Base-by-base conservation (phyloP, 345 rosid species). In the Raphanus sativus region DNA sequence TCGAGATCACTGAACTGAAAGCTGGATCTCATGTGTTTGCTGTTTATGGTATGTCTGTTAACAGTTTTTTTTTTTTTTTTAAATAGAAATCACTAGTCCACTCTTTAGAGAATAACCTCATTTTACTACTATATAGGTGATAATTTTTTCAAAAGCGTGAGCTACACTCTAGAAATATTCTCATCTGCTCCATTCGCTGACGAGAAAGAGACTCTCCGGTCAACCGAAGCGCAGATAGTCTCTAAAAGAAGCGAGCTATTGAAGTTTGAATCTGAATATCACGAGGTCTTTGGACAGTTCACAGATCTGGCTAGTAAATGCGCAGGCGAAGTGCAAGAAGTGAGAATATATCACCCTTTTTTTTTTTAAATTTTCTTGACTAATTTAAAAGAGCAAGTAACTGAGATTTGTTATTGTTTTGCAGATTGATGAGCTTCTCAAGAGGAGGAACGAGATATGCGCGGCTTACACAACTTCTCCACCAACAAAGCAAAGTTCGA, bases 291-390 rank as follows among this genome's bases (percentile, higher is more conserved):
- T 77, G 83, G 89, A 72, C 98, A 90, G 77, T 95, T 94, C 81
- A 87, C 94, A 1, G 96, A 92, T 80, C 90, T 94, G 96, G 93
- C 98, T 34, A 80, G 88, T 81, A 88, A 94, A 84, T 94, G 94
- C 50, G 82, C 98, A 0, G 89, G 88, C 65, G 99, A 94, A 77
- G 88, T 94, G 89, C 91, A 88, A 84, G 87, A 83, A 48, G 98
- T 90, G 71, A 83, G 87, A 78, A 29, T 15, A 65, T 24, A 29
- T 2, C 6, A 4, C 0, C 15, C 2, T 32, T 40, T 45, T 65
- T 58, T 25, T 12, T 71, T 2, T 9, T 0, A 21, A 21, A 21
- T 0, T 81, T 65, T 48, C 25, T 38, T 78, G 69, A 26, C 59
- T 48, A 33, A 33, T 26, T 2, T 67, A 0, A 63, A 40, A 13